Conservation (phyloP, 2,329 filamentous ascomycete species). For the Dothidotthia symphoricarpi region DNA sequence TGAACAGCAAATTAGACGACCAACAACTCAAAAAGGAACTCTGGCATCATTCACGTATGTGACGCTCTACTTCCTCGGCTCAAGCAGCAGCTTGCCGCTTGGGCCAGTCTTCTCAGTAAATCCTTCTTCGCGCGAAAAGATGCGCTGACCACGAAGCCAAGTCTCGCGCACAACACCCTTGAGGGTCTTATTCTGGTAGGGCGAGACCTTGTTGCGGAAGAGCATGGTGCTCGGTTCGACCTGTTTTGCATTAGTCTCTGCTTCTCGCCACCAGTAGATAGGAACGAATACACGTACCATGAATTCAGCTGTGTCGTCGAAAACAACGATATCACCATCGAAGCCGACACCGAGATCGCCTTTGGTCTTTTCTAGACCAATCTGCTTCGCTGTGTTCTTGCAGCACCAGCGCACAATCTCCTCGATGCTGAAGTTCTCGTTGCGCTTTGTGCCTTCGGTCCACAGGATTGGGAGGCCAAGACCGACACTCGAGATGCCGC, state of each 20-base stretch:
- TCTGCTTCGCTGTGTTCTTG: constrained; percentile 81
- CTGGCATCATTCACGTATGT: constrained; percentile 1
- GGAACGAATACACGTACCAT: constrained; percentile 52
- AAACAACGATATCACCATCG: constrained; percentile 89
- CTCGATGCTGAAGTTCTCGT: constrained; percentile 58
- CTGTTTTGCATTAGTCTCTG: constrained; percentile 10
- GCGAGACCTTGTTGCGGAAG: constrained; percentile 89
- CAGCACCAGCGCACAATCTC: constrained; percentile 86
- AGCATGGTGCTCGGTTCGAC: constrained; percentile 73
- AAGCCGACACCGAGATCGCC: constrained; percentile 77
- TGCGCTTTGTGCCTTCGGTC: constrained; percentile 67
- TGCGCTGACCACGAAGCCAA: constrained; percentile 72
- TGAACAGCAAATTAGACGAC: not conserved
- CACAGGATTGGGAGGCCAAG: constrained; percentile 88
- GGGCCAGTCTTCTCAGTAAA: constrained; percentile 61
- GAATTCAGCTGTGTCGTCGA: constrained; percentile 81
- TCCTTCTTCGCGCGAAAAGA: constrained; percentile 67
- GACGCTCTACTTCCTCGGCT: constrained; percentile 41
- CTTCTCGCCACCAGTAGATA: not conserved
- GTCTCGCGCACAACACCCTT: constrained; percentile 79
- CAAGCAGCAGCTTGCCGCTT: constrained; percentile 52
- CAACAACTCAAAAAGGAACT: not conserved
- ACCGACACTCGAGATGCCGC: constrained; percentile 90
- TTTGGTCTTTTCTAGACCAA: constrained; percentile 78
- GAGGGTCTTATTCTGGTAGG: constrained; percentile 80